Evolutionary conservation across 2,329 filamentous ascomycete genomes (phyloP), one percentile per base, ranked within the genome.

Genomic region (Trichoderma citrinoviride): DNA sequence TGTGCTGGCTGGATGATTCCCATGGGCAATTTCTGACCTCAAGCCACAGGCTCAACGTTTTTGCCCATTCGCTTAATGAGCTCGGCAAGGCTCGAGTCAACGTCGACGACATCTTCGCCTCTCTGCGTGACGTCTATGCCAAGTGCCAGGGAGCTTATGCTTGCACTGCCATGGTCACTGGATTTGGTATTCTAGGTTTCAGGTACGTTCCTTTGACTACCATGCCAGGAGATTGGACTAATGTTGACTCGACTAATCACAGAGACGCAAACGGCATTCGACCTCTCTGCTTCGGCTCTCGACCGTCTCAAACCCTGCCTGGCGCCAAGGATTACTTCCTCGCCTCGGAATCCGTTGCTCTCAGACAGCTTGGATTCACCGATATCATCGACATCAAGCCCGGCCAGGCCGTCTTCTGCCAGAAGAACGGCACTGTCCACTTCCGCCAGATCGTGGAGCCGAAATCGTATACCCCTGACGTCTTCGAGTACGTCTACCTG

Each of bases 401-500:
- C 0, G 93, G 93, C 23, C 86, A 96, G 78, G 92, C 92, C 2
- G 91, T 96, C 67, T 92, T 96, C 73, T 88, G 96, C 68, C 82
- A 89, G 72, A 96, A 96, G 78, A 91, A 91, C 46, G 82, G 85
- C 56, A 80, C 82, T 61, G 91, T 92, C 1, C 83, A 88, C 54
- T 95, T 93, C 80, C 82, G 83, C 67, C 92, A 96, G 76, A 87
- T 97, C 15, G 85, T 88, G 46, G 78, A 85, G 66, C 83, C 84
- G 70, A 83, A 85, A 70, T 82, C 83, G 17, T 96, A 96, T 73
- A 88, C 90, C 1, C 92, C 92, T 1, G 93, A 97, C 74, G 62
- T 72, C 0, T 95, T 96, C 72, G 91, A 96, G 77, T 92, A 88
- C 68, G 90, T 96, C 65, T 97, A 97, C 79, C 93, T 96, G 71